Conservation (phyloP, 768 basidiomycete genomes). For the Tephrocybe sp. region DNA sequence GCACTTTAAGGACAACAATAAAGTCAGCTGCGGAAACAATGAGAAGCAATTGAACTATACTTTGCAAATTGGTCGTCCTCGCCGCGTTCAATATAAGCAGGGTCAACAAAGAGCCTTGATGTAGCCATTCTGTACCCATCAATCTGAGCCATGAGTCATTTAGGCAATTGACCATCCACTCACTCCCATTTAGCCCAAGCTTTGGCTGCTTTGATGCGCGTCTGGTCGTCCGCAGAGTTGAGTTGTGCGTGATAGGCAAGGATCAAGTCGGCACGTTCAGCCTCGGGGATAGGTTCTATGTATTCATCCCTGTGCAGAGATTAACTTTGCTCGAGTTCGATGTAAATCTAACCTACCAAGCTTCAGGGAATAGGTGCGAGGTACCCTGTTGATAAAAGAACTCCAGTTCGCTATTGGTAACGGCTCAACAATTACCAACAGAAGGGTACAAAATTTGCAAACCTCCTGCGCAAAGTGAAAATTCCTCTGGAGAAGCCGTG, state of each 20-base stretch:
- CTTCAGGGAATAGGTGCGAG: conserved; percentile 81
- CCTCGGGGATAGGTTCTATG: conserved; percentile 74
- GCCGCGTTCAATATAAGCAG: conserved; percentile 62
- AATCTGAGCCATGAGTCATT: not conserved
- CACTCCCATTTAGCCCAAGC: conserved; percentile 93
- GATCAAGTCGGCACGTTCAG: conserved; percentile 77
- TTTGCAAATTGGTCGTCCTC: conserved; percentile 74
- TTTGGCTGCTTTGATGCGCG: conserved; percentile 65
- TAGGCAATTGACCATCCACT: conserved; percentile 28
- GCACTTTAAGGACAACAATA: conserved; percentile 44
- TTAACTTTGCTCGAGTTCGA: not conserved
- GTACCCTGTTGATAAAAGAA: conserved; percentile 94
- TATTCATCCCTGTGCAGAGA: conserved; percentile 69
- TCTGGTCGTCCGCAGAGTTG: conserved; percentile 66
- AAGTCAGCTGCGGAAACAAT: not conserved
- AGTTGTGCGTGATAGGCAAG: conserved; percentile 81
- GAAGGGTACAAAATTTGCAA: not conserved
- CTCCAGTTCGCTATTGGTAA: conserved; percentile 57
- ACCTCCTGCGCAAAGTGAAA: conserved; percentile 83
- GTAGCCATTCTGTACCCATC: conserved; percentile 62
- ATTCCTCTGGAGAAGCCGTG: conserved; percentile 58
- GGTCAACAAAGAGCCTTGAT: conserved; percentile 69
- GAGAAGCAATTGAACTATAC: conserved; percentile 36
- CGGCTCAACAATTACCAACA: not conserved
- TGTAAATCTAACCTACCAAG: conserved; percentile 51